phyloP scores from a whole-genome alignment of 228 moss, liverwort and hornwort genomes.

The Sphagnum fallax region DNA sequence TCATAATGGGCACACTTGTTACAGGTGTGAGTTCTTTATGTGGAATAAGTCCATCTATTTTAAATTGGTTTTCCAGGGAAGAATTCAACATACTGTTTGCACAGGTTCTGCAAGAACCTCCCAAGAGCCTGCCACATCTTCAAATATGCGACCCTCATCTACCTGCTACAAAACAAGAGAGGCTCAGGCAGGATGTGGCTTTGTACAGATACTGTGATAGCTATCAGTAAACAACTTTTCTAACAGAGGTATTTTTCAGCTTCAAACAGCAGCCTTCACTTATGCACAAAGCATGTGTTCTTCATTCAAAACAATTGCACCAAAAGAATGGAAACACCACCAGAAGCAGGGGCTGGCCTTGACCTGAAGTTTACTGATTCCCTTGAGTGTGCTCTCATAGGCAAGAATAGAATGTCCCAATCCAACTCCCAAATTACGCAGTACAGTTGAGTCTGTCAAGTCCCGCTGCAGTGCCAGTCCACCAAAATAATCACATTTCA shows the following conservation, averaged over 20 bases:
- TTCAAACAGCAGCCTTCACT: not conserved
- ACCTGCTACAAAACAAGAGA: constrained; percentile 30
- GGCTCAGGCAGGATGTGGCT: no score
- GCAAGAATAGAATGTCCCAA: constrained; percentile 80
- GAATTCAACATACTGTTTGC: constrained; percentile 49
- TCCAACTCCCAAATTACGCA: constrained; percentile 77
- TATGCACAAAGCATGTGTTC: not conserved
- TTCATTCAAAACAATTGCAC: not conserved
- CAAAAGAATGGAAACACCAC: not conserved
- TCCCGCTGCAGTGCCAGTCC: constrained; percentile 48
- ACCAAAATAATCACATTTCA: not conserved
- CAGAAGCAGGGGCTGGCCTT: not conserved
- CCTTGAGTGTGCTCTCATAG: constrained; percentile 75
- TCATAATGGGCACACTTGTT: no score
- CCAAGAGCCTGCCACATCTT: constrained; percentile 62
- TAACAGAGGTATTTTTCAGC: not conserved
- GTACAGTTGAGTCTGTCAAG: constrained; percentile 77
- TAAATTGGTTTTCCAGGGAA: not conserved
- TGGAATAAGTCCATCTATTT: no score
- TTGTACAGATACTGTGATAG: no score
- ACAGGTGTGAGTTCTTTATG: no score
- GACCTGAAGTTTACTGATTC: constrained; percentile 77
- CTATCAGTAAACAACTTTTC: no score
- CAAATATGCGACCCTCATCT: constrained; percentile 48
- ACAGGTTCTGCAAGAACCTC: constrained; percentile 83